A percentile compares a stretch with the other conserved stretches of the same genome.
phyloP scores from a whole-genome alignment of 192 early-diverging fungal species.

The Backusella liffmaniae region DNA sequence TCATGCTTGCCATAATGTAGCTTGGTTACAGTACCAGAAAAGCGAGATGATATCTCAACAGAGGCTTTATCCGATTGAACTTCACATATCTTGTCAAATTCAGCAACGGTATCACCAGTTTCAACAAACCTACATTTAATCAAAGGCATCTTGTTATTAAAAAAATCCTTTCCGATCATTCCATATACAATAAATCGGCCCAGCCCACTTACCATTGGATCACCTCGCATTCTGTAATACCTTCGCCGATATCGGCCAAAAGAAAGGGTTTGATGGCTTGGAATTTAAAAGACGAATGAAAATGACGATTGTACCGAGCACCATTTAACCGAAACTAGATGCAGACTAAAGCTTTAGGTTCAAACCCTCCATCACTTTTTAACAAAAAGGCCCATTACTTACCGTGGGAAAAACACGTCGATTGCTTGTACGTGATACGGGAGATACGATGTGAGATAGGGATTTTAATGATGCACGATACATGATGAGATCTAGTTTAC shows the following conservation, averaged over 20 bases:
- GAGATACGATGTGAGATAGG: neutral
- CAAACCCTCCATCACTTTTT: neutral
- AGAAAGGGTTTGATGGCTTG: conserved; percentile 69
- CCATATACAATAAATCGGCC: neutral
- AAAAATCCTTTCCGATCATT: neutral
- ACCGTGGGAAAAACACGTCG: conserved; percentile 5
- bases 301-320: conserved; percentile 30
- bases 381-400: neutral
- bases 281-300: conserved; percentile 43
- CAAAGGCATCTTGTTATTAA: neutral
- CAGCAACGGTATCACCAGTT: conserved; percentile 80
- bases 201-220: conserved; percentile 80
- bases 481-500: neutral
- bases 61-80: conserved; percentile 99
- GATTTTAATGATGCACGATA: neutral
- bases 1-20: conserved; percentile 83
- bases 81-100: conserved; percentile 96
- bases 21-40: conserved; percentile 79
- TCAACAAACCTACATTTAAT: conserved; percentile 80
- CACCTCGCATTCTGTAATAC: conserved; percentile 97
- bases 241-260: conserved; percentile 97
- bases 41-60: conserved; percentile 97
- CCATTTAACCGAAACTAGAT: neutral
- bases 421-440: neutral
- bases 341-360: neutral